Base-by-base conservation (phyloP, 257 asterid species). In the Echites panduratus region DNA sequence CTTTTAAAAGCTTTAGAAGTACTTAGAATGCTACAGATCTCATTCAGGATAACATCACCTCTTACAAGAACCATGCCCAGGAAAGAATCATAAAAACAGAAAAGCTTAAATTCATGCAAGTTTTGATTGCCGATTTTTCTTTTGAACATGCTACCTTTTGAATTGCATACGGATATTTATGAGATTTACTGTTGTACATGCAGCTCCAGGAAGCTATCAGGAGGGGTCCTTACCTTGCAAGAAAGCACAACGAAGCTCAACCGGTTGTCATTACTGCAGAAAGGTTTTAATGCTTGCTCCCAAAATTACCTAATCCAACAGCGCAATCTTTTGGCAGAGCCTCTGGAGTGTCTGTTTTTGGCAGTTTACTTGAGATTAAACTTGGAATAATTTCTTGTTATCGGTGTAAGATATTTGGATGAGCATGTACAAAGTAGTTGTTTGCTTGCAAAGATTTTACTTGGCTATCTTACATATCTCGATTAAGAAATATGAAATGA, bases 171-270 rank as follows among this genome's bases (percentile, higher is more conserved):
- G 10, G 40, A 27, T 26, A 0, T 10, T 63, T 48, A 56, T 63
- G 16, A 26, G 22, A 68, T 27, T 14, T 9, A 16, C 0, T 62
- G 22, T 22, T 41, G 70, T 50, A 41, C 20, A 22, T 85, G 79
- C 92, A 94, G 99, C 86, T 92, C 52, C 84, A 87, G 78, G 96
- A 90, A 83, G 93, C 98, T 70, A 84, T 95, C 75, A 81, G 72
- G 81, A 90, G 88, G 80, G 99, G 99, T 24, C 98, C 99, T 75
- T 95, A 84, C 75, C 82, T 78, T 7, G 90, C 78, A 24, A 87
- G 86, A 79, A 87, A 79, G 80, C 89, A 47, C 9, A 64, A 74
- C 20, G 98, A 92, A 86, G 90, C 95, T 82, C 99, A 92, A 77
- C 96, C 98, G 16, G 35, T 76, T 20, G 99, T 95, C 19, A 14